Conservation (phyloP, 23 red algal species). For the Pyropia yezoensis region DNA sequence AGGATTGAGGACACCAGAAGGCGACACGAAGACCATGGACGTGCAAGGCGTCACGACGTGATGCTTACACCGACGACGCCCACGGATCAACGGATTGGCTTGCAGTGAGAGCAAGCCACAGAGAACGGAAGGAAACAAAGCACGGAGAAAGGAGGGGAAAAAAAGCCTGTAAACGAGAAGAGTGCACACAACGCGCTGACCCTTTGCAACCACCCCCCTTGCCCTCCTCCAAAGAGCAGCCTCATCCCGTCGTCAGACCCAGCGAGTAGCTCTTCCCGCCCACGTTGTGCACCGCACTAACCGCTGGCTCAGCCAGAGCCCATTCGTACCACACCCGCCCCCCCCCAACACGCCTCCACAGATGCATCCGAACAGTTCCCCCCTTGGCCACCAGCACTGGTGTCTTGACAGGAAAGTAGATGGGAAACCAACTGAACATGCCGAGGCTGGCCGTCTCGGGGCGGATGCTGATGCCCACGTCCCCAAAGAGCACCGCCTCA, state of each 20-base stretch:
- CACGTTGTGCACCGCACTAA: conserved; percentile 56
- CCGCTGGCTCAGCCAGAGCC: conserved; percentile 37
- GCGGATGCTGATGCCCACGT: conserved; percentile 56
- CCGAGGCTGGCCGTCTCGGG: conserved; percentile 45
- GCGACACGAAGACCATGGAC: no score
- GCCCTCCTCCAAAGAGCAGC: no score
- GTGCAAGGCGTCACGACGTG: no score
- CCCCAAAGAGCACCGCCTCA: conserved; percentile 68
- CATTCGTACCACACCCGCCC: conserved; percentile 63
- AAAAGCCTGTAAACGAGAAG: no score
- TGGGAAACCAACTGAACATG: conserved; percentile 87
- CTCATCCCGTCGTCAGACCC: conserved; percentile 17
- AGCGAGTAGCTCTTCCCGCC: conserved; percentile 43
- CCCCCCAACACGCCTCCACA: conserved; percentile 42
- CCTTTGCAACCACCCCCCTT: no score
- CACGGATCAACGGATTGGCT: no score
- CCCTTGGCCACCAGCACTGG: conserved; percentile 58
- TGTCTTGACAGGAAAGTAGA: conserved; percentile 50
- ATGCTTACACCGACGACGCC: no score
- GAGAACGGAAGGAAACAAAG: no score
- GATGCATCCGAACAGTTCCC: conserved; percentile 31
- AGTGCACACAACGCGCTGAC: no score
- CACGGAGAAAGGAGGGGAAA: no score
- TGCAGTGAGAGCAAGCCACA: no score
- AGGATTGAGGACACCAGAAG: no score